These are phyloP conservation scores for Acanthamoeba royreba DNA, from an alignment of 208 protist genomes.

Conservation along the genomic window DNA sequence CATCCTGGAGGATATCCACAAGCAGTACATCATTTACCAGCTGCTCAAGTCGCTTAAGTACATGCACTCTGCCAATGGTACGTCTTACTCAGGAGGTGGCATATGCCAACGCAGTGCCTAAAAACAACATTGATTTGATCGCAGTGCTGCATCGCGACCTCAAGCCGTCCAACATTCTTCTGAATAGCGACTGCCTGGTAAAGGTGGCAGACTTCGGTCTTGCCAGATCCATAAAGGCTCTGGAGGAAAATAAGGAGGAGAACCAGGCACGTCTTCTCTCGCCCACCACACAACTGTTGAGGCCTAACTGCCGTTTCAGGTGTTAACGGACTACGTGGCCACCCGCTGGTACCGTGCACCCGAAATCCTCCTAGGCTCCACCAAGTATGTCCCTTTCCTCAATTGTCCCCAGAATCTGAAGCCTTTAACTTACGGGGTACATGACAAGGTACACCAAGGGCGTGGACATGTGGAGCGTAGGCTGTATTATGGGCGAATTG, in stretches of 20 bases:
- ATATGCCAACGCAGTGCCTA: background rate
- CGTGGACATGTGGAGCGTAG: constrained; percentile 98
- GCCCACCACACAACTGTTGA: background rate
- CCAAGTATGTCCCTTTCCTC: constrained; percentile 71
- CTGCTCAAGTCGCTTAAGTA: constrained; percentile 96
- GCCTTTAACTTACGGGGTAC: background rate
- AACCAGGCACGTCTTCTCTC: background rate
- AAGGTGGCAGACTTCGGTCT: constrained; percentile 98
- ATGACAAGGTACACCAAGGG: constrained; percentile 91
- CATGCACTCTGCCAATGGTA: constrained; percentile 76
- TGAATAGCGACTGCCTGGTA: constrained; percentile 47
- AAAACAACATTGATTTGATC: background rate
- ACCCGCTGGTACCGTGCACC: constrained; percentile 97
- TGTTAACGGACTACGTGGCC: constrained; percentile 79
- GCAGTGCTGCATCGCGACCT: constrained; percentile 35
- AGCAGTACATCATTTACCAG: constrained; percentile 97
- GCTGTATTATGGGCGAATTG: constrained; percentile 97
- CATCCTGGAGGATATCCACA: constrained; percentile 96
- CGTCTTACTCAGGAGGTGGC: background rate
- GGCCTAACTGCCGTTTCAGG: background rate
- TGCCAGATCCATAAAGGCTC: constrained; percentile 89
- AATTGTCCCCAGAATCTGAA: background rate
- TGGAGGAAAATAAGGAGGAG: constrained; percentile 85
- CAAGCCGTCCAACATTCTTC: constrained; percentile 47
- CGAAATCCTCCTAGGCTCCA: constrained; percentile 95